Evolutionary conservation across 176 grass and related monocot species (phyloP).

Genomic region (Oryza brachyantha): DNA sequence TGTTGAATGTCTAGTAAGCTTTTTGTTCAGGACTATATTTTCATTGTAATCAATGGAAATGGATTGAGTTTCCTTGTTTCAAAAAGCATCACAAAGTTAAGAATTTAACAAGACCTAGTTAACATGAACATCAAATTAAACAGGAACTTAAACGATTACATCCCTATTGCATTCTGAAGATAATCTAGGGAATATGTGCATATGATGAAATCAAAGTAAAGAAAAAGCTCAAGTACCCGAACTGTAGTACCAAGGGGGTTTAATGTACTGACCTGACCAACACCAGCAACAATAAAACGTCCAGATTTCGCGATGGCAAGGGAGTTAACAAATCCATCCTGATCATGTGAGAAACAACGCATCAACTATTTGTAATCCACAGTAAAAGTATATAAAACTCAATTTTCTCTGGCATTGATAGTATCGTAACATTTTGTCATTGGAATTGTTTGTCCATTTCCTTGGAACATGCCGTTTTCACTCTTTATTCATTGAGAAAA

Average conservation of each 20-base stretch:
- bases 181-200: neutral
- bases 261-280: conserved; percentile 63
- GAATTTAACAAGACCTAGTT: neutral
- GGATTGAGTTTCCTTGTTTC: neutral
- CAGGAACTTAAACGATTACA: neutral
- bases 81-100: neutral
- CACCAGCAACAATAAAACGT: conserved; percentile 76
- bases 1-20: neutral
- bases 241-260: neutral
- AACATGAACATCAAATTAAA: neutral
- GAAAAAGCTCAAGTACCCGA: neutral
- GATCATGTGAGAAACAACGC: neutral
- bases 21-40: neutral
- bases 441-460: neutral
- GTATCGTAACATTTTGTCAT: neutral
- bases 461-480: neutral
- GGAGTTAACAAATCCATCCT: conserved; percentile 83
- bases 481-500: neutral
- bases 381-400: neutral
- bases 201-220: neutral
- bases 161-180: neutral
- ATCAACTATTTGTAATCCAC: neutral
- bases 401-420: neutral
- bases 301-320: conserved; percentile 73
- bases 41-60: neutral